Base-by-base conservation (phyloP, 1,284 basidiomycete genomes). In the Apiotrichum domesticum region DNA sequence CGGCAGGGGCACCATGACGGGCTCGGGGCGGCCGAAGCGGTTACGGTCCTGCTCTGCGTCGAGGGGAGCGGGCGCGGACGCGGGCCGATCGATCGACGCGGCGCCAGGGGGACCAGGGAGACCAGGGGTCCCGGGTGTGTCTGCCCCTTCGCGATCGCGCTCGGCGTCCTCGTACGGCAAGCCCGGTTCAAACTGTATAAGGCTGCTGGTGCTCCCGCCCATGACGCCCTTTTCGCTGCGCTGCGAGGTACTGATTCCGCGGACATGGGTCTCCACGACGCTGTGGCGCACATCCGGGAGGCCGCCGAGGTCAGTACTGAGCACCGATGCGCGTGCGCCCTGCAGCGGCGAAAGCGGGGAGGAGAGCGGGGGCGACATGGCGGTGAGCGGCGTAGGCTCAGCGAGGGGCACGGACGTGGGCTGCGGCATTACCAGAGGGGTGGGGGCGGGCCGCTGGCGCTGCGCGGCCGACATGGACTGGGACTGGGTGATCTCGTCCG, bases 1-100 rank as follows among this genome's bases (percentile, higher is more conserved):
- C 41, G 66, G 64, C 29, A 71, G 46, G 6, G 67, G 67, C 1
- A 69, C 58, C 64, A 71, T 65, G 44, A 66, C 52, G 2, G 64
- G 48, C 61, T 9, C 14, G 3, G 50, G 50, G 3, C 42, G 14
- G 21, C 3, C 47, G 11, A 32, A 10, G 35, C 47, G 14, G 5
- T 47, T 35, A n/a, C 34, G 37, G 13, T 39, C 37, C 37, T 13
- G 46, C 3, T 11, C 4, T 14, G 14, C 34, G 14, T 37, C 35
- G 4, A 39, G 35, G 9, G 21, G 15, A 15, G 29, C 13, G 35
- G 47, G 5, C 35, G 35, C n/a, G 34, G 34, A 37, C n/a, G 35
- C 21, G 39, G 32, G 48, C 39, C 43, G 52, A 3, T 35, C 40
- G 43, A 40, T 13, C 29, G 35, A 10, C 32, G 53, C 51, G 49